Percentiles rank a stretch among this genome's conserved stretches.
phyloP scores from a whole-genome alignment of 768 basidiomycete genomes.

The Suillus subluteus region DNA sequence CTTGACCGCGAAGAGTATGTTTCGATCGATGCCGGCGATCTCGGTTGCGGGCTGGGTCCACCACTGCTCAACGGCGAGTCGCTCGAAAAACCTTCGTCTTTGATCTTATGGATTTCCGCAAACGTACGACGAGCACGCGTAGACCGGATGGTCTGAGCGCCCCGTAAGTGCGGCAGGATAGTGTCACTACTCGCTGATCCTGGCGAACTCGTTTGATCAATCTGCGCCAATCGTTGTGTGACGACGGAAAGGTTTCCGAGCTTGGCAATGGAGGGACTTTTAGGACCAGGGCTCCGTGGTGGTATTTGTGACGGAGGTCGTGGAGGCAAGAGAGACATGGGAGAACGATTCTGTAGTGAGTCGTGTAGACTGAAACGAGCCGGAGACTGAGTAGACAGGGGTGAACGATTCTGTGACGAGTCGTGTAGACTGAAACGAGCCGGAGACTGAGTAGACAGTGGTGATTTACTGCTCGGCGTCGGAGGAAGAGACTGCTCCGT shows the following conservation, averaged over 20 bases:
- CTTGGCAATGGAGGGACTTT: constrained; percentile 65
- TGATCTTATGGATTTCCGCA: constrained; percentile 29
- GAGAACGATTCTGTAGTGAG: background rate
- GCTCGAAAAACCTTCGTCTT: constrained; percentile 13
- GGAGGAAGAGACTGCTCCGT: constrained; percentile 21
- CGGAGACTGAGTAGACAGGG: constrained; percentile 19
- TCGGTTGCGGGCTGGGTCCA: background rate
- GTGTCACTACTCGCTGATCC: constrained; percentile 19
- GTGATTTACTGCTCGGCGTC: constrained; percentile 32
- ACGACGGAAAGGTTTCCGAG: constrained; percentile 66
- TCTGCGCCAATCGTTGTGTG: constrained; percentile 64
- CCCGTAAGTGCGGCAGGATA: constrained; percentile 25
- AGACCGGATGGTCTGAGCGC: constrained; percentile 24
- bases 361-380: constrained; percentile 5
- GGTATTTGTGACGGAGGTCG: constrained; percentile 30
- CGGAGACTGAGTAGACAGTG: constrained; percentile 19
- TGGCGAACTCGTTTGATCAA: constrained; percentile 40
- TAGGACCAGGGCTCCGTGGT: constrained; percentile 29
- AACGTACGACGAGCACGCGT: constrained; percentile 22
- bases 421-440: constrained; percentile 5
- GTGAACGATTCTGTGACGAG: background rate
- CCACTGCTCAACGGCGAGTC: constrained; percentile 4
- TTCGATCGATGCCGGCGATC: constrained; percentile 11
- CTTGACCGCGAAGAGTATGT: constrained; percentile 18
- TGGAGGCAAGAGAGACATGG: constrained; percentile 27